Evolutionary conservation across 352 stramenopile species (phyloP).

Genomic region (Pythium vanterpoolii): DNA sequence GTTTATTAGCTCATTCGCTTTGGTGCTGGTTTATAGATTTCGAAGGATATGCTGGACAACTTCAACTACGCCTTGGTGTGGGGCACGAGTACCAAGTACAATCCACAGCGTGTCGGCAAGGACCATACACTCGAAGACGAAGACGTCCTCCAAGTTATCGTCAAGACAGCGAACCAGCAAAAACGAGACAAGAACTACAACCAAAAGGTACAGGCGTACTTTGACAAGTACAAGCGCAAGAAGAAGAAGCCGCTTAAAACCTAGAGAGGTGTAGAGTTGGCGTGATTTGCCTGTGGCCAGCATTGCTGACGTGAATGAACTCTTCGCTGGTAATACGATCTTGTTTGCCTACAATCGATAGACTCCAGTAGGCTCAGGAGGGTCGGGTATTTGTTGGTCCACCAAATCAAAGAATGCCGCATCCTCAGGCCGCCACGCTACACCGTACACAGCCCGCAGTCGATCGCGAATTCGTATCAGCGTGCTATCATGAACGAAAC

Average conservation of each 20-base stretch:
- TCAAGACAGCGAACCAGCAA: conserved; percentile 98
- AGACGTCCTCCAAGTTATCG: conserved; percentile 98
- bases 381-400: conserved; percentile 22
- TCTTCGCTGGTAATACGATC: not conserved
- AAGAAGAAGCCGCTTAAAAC: conserved; percentile 95
- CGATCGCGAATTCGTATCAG: conserved; percentile 58
- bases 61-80: conserved; percentile 99
- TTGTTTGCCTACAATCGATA: conserved; percentile 4
- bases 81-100: conserved; percentile 98
- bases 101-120: conserved; percentile 95
- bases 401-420: conserved; percentile 37
- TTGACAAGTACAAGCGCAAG: conserved; percentile 93
- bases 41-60: conserved; percentile 92
- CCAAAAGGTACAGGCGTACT: conserved; percentile 93
- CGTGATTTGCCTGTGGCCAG: not conserved
- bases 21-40: conserved; percentile 54
- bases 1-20: not conserved
- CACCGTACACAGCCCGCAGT: conserved; percentile 47
- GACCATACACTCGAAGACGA: conserved; percentile 96
- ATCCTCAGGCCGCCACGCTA: conserved; percentile 49
- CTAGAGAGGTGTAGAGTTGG: conserved; percentile 21
- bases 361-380: conserved; percentile 7
- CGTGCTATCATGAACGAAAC: conserved; percentile 32
- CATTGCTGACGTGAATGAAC: not conserved
- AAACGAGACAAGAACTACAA: conserved; percentile 98